Evolutionary conservation across 192 early-diverging fungal species (phyloP).

Genomic region (Coemansia sp.): DNA sequence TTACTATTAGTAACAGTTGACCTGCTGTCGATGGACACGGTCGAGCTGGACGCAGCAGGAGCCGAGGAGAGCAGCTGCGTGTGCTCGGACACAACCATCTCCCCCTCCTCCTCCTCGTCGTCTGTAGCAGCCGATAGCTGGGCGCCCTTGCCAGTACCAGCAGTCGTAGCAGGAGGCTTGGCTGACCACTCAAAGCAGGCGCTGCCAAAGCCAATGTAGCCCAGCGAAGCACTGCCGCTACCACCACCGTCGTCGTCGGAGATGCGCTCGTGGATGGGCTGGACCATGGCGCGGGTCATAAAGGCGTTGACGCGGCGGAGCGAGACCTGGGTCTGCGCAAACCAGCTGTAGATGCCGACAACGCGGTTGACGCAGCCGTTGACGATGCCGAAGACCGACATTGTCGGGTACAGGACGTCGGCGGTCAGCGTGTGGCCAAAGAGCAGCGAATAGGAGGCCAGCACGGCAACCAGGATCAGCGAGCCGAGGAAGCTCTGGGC

Average conservation of each 20-base stretch:
- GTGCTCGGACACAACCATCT: not conserved
- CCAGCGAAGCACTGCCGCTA: not conserved
- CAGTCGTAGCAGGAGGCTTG: not conserved
- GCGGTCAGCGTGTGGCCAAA: constrained; percentile 60
- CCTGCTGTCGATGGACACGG: constrained; percentile 1
- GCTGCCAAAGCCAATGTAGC: constrained; percentile 32
- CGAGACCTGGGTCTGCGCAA: constrained; percentile 64
- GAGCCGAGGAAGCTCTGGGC: constrained; percentile 47
- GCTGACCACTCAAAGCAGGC: constrained; percentile 49
- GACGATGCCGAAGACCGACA: constrained; percentile 64
- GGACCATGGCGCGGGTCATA: constrained; percentile 72
- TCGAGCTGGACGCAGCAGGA: not conserved
- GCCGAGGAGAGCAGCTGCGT: not conserved
- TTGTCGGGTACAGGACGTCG: constrained; percentile 65
- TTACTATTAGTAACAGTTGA: not conserved
- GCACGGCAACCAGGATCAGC: constrained; percentile 58
- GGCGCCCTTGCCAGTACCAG: not conserved
- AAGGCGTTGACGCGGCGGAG: constrained; percentile 73
- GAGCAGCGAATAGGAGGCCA: constrained; percentile 62
- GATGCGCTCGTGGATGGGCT: constrained; percentile 54
- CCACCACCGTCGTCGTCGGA: not conserved
- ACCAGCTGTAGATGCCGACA: constrained; percentile 45
- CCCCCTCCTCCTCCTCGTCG: not conserved
- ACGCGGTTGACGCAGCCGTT: constrained; percentile 58
- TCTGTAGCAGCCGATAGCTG: not conserved